Evolutionary conservation across 495 filamentous ascomycete species (phyloP).

Genomic region (Endocarpon pusillum): DNA sequence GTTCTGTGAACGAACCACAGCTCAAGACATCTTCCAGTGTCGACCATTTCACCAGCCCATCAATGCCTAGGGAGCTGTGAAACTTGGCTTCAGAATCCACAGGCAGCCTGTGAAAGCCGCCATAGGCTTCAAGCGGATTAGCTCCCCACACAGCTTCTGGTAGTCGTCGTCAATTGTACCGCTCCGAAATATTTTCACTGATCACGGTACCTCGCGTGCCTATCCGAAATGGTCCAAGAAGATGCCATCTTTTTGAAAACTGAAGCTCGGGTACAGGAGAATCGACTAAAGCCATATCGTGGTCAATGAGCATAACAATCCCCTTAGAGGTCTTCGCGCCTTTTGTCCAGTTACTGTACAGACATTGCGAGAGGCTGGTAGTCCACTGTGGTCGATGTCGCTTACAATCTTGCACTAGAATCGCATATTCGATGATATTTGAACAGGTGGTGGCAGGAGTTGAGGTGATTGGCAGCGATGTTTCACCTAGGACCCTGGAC

Average conservation of each 20-base stretch:
- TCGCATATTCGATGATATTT: no score
- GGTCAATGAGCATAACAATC: no score
- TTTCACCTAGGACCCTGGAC: no score
- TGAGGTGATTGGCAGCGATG: no score
- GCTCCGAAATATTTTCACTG: not conserved
- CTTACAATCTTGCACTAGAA: no score
- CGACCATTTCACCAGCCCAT: conserved; percentile 32
- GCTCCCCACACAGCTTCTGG: conserved; percentile 43
- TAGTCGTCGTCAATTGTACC: not conserved
- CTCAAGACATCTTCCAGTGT: conserved; percentile 10
- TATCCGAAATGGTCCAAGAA: conserved; percentile 43
- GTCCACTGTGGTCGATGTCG: no score
- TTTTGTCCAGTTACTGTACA: no score
- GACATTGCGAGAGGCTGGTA: no score
- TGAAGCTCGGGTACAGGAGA: conserved; percentile 8
- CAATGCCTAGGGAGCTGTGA: conserved; percentile 29
- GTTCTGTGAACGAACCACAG: conserved; percentile 1
- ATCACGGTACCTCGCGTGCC: conserved; percentile 35
- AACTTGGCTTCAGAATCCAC: conserved; percentile 23
- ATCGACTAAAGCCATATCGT: not conserved
- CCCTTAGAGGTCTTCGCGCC: no score
- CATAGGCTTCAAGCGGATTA: conserved; percentile 35
- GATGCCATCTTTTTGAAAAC: conserved; percentile 29
- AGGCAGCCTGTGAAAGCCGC: conserved; percentile 30
- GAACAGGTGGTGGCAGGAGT: no score